Conservation (phyloP, 306 rosid genomes). For the Leucaena leucocephala region DNA sequence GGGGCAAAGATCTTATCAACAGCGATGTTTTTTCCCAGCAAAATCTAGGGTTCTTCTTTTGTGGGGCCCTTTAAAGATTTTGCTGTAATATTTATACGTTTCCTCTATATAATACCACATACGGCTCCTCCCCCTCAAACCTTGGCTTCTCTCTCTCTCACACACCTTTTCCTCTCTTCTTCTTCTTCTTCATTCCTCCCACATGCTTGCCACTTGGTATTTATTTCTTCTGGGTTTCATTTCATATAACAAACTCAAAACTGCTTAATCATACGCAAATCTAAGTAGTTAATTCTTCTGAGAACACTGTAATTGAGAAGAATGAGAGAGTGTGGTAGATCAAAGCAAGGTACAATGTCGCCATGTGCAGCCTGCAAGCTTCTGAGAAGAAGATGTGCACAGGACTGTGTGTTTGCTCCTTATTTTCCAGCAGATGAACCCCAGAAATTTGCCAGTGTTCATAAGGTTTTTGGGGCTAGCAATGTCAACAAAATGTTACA, state of each 20-base stretch:
- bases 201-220: neutral
- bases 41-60: constrained; percentile 73
- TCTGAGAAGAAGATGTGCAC: constrained; percentile 82
- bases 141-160: neutral
- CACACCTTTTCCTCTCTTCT: neutral
- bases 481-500: constrained; percentile 97
- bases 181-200: neutral
- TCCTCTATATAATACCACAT: constrained; percentile 37
- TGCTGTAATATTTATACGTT: constrained; percentile 39
- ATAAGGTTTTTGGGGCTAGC: constrained; percentile 97
- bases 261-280: neutral
- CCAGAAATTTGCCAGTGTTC: constrained; percentile 88
- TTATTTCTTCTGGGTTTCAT: neutral
- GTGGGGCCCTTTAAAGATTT: constrained; percentile 84
- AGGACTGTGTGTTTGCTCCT: constrained; percentile 92
- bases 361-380: constrained; percentile 99
- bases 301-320: constrained; percentile 13
- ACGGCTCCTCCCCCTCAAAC: constrained; percentile 22
- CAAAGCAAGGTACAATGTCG: constrained; percentile 73
- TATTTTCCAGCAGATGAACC: constrained; percentile 98
- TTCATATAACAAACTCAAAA: neutral
- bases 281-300: neutral
- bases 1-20: constrained; percentile 82
- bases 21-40: constrained; percentile 58
- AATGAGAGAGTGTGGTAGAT: constrained; percentile 79